Base-by-base conservation (phyloP, 495 filamentous ascomycete species). In the Alectoria sarmentosa region DNA sequence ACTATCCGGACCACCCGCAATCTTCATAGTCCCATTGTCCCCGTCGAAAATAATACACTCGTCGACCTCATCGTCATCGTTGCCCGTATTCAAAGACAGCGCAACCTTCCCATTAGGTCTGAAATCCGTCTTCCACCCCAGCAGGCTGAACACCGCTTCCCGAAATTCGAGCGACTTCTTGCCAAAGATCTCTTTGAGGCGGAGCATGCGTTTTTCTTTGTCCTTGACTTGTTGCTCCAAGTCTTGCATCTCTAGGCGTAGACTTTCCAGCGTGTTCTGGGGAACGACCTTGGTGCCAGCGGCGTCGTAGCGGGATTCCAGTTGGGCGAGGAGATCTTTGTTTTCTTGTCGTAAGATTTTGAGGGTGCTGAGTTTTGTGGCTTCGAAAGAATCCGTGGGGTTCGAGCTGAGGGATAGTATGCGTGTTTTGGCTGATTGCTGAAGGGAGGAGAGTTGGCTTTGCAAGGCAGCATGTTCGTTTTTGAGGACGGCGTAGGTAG, bases 21-120 rank as follows among this genome's bases (percentile, higher is more conserved):
- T 88, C 79, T 98, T 98, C 94, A 98, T 98, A 30, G 90, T 96
- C 34, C 94, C 86, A 66, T 89, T 88, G 75, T 98, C 93, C 30
- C 93, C 95, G 77, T 99, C 94, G 76, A 99, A 98, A 1, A 96
- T 84, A 65, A 99, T 96, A 57, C 87, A 91, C 57, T 83, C 92
- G 89, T 75, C 91, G 80, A 73, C 83, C 54, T 77, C 72, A 77
- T 74, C 61, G 80, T 91, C 90, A 73, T 90, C 82, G 70, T 82
- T 62, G 75, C 83, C 62, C 75, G 75, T 77, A 17, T 81, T 76
- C 67, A 76, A 69, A 28, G 74, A 92, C 58, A 96, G 88, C 19
- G 88, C 83, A 70, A 96, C 93, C 69, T 92, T 91, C 26, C 94
- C 94, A 70, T 93, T 95, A 3, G 90, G 90, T 71, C 96, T 84